These are phyloP conservation scores for Sideroxylon spinosum DNA, from an alignment of 179 eudicot genomes.

Conservation along the genomic window DNA sequence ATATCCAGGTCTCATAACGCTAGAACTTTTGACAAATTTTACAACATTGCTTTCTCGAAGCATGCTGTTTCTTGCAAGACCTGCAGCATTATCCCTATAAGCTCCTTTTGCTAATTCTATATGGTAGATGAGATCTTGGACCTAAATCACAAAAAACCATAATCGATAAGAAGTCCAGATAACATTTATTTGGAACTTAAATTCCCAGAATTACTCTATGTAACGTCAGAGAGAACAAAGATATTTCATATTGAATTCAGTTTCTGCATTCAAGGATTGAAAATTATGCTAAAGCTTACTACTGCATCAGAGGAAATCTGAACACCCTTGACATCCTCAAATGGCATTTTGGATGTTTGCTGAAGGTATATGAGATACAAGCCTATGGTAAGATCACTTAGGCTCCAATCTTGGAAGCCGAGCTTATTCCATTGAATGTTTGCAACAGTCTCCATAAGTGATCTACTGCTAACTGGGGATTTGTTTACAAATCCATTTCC, in stretches of 20 bases:
- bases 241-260: not conserved
- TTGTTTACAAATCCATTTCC: constrained; percentile 55
- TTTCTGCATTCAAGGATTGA: not conserved
- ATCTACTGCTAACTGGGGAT: constrained; percentile 52
- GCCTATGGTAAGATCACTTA: constrained; percentile 85
- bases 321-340: constrained; percentile 73
- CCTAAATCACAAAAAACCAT: constrained; percentile 35
- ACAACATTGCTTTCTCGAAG: constrained; percentile 40
- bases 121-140: constrained; percentile 84
- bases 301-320: constrained; percentile 60
- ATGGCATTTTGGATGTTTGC: constrained; percentile 61
- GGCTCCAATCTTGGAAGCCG: constrained; percentile 91
- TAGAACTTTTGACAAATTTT: constrained; percentile 72
- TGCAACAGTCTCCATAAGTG: constrained; percentile 66
- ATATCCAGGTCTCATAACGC: constrained; percentile 89
- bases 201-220: not conserved
- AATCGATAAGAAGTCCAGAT: constrained; percentile 5
- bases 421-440: constrained; percentile 77
- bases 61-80: constrained; percentile 85
- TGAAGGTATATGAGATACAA: constrained; percentile 81
- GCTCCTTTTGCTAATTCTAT: constrained; percentile 79
- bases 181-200: not conserved
- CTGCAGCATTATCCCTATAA: constrained; percentile 58
- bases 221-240: not conserved
- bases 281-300: constrained; percentile 36